Base-by-base conservation (phyloP, 129 eudicot species). In the Saposhnikovia divaricata region DNA sequence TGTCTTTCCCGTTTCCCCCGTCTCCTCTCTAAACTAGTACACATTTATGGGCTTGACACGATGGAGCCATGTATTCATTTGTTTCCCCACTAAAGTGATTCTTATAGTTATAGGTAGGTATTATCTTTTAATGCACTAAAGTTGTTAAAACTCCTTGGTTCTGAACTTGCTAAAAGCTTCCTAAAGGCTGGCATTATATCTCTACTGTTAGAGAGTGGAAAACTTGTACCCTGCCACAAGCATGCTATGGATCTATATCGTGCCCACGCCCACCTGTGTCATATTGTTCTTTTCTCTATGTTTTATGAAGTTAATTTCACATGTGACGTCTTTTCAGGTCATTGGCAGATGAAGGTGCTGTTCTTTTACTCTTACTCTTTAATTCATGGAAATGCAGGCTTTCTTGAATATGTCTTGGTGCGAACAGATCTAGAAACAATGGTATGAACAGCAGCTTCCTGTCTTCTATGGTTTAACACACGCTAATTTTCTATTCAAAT, bases 381-480 rank as follows among this genome's bases (percentile, higher is more conserved):
- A 86, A 89, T 92, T 79, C 98, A 92, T 45, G 98, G 98, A 81
- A 95, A 95, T 82, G 81, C 96, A 71, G 87, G 80, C 78, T 95
- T 95, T 85, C 81, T 90, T 87, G 98, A 95, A 85, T 95, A 95
- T 82, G 96, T 95, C 77, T 77, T 95, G 85, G 98, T 95, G 86
- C 90, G 98, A 68, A 95, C 97, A 70, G 98, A 95, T 89, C 83
- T 90, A 38, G 97, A 95, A 81, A 95, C 96, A 79, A 87, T 95
- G 98, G 98, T 95, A n/a, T 9, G 69, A 9, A 61, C 34, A 95
- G 1, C 34, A 31, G 34, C 34, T 31, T 31, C 34, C 34, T 31
- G 34, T 31, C 34, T 31, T 31, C 34, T 31, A 87, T 90, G 96
- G 98, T 95, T 31, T 31, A 31, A 31, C 34, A 31, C 34, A 31